Evolutionary conservation across 345 rosid species (phyloP), one percentile per base, ranked within the genome.

Genomic region (Hirschfeldia incana): DNA sequence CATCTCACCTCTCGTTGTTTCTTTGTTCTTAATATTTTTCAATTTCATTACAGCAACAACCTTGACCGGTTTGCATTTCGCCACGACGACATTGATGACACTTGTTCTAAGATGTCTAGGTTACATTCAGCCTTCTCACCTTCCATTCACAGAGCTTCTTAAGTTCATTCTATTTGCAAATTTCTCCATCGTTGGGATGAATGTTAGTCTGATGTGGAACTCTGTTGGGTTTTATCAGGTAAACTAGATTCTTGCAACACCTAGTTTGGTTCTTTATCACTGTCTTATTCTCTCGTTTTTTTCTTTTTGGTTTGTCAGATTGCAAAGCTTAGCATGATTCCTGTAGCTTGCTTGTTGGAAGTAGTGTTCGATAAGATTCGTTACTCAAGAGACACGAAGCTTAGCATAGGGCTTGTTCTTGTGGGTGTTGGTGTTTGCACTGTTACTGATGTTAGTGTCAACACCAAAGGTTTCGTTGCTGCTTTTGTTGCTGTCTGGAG

Each of bases 181-280:
- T 74, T 92, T 88, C 75, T 92, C 97, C 6, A 89, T 94, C 63
- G 97, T 94, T 84, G 98, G 98, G 76, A 94, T 92, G 97, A 94
- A 94, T 62, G 94, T 94, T 66, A 94, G 97, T 85, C 84, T 94
- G 53, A 90, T 94, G 98, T 94, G 96, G 97, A 94, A 94, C 83
- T 94, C 97, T 21, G 98, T 94, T 65, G 98, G 98, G 51, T 93
- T 93, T 83, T 93, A 91, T 87, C 97, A 93, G 98, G 98, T 93
- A 46, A 77, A 53, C 67, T n/a, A 21, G 21, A 21, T 9, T 58
- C 29, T 34, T 49, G 5, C 70, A 55, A 13, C 59, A 65, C 57
- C 57, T 76, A 29, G 65, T 70, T 62, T 39, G 34, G 2, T 51
- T 51, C 49, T 42, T 10, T 42, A 11, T 42, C 49, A 13, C 49